Base-by-base conservation (phyloP, 2,329 filamentous ascomycete genomes). In the Cryoendolithus antarcticus region DNA sequence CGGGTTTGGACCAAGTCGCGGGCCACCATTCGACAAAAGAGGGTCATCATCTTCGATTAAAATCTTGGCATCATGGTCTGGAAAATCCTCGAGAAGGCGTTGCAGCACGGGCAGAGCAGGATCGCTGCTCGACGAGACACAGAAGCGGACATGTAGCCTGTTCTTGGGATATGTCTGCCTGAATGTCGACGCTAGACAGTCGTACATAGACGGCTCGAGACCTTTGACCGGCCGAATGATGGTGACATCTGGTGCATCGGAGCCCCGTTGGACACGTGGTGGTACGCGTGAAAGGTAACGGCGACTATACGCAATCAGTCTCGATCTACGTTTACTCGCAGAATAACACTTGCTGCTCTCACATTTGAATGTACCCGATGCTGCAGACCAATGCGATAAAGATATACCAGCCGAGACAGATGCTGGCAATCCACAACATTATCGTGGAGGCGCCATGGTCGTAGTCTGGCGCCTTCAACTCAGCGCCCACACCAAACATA, bases 221-320 rank as follows among this genome's bases (percentile, higher is more conserved):
- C 88, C 91, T 63, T 95, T 96, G 48, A 94, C 80, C 0, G 91
- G 93, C 2, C 91, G 82, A 49, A 98, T 86, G 44, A 94, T 73
- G 27, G 91, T 96, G 52, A 98, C 72, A 63, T 85, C 79, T 10
- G 88, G 89, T 3, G 86, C 68, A 30, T 77, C 63, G 9, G 39
- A 11, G 39, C 21, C 52, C 46, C 39, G 33, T 56, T 61, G 33
- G 53, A 54, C 34, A 11, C 29, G 32, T 32, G 9, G 21, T 35
- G 66, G 71, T 32, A 55, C 59, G 38, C 51, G 58, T 15, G 67
- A 69, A 51, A 71, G 77, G 50, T 74, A 63, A 39, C 67, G 65
- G 55, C 70, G 70, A 65, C 74, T 77, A 47, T 11, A 3, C 6
- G 6, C n/a, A 19, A 30, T 41, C 32, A 43, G 44, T 27, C 10